Conservation (phyloP, 108 stramenopile species). For the Stephanodiscus minutulus region DNA sequence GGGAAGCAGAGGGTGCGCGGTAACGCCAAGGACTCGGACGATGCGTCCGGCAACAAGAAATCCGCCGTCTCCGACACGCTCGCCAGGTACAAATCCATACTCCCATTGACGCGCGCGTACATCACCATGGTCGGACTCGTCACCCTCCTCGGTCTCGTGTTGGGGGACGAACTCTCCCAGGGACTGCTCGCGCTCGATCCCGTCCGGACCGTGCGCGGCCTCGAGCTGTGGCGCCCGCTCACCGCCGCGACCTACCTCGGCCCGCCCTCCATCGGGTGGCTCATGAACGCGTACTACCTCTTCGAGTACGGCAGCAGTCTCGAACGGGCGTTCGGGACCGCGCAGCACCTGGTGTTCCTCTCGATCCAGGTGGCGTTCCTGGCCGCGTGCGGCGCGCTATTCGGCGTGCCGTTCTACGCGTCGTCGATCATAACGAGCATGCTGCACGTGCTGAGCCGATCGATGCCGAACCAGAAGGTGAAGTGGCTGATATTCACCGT, state of each 20-base stretch:
- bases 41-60: conserved; percentile 24
- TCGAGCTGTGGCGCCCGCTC: conserved; percentile 85
- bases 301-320: conserved; percentile 83
- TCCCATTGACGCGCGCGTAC: conserved; percentile 82
- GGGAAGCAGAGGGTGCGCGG: conserved; percentile 58
- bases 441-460: conserved; percentile 86
- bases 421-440: conserved; percentile 81
- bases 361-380: conserved; percentile 65
- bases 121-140: conserved; percentile 71
- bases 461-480: conserved; percentile 82
- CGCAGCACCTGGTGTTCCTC: conserved; percentile 78
- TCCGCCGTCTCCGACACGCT: conserved; percentile 57
- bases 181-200: conserved; percentile 82
- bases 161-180: conserved; percentile 86
- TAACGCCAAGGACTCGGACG: conserved; percentile 37
- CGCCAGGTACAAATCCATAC: conserved; percentile 74
- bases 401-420: conserved; percentile 84
- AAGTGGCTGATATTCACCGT: conserved; percentile 89
- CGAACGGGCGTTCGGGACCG: conserved; percentile 83
- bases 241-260: conserved; percentile 88
- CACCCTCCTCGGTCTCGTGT: conserved; percentile 70
- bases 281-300: conserved; percentile 86
- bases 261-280: conserved; percentile 83
- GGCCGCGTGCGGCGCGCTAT: conserved; percentile 59
- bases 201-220: conserved; percentile 72